Conservation (phyloP, 352 stramenopile genomes). For the Globisporangium spiculum region DNA sequence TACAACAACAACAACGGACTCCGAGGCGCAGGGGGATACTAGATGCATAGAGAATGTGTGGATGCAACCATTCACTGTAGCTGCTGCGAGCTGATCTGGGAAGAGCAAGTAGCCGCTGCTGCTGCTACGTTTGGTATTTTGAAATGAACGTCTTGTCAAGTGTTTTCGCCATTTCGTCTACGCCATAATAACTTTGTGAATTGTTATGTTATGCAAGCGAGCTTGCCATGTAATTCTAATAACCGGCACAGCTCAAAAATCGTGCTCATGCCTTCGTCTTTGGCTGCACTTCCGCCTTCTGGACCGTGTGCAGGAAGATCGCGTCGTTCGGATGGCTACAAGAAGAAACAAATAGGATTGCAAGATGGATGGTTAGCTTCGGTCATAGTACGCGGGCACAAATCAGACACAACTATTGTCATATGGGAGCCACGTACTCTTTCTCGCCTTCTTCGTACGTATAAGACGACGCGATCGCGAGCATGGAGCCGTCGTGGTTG, state of each 20-base stretch:
- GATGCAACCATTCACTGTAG: neutral
- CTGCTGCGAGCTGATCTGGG: neutral
- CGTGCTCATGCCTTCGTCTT: conserved; percentile 52
- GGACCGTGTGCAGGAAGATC: conserved; percentile 90
- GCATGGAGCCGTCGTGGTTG: conserved; percentile 88
- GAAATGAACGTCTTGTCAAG: conserved; percentile 11
- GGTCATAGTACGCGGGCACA: neutral
- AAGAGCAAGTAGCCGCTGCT: neutral
- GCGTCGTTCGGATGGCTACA: conserved; percentile 90
- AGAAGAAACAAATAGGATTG: conserved; percentile 7
- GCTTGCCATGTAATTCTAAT: neutral
- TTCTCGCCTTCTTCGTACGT: conserved; percentile 98
- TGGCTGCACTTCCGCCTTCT: conserved; percentile 84
- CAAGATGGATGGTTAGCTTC: neutral
- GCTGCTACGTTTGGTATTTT: conserved; percentile 2
- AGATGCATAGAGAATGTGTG: conserved; percentile 13
- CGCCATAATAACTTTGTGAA: neutral
- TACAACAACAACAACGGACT: conserved; percentile 13
- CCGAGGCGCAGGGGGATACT: conserved; percentile 8
- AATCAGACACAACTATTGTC: neutral
- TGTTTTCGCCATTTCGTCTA: neutral
- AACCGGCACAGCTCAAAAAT: neutral
- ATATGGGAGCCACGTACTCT: conserved; percentile 55
- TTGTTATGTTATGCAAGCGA: neutral
- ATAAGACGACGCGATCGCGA: conserved; percentile 96